Base-by-base conservation (phyloP, 2,329 filamentous ascomycete species). In the Neonectria neomacrospora region DNA sequence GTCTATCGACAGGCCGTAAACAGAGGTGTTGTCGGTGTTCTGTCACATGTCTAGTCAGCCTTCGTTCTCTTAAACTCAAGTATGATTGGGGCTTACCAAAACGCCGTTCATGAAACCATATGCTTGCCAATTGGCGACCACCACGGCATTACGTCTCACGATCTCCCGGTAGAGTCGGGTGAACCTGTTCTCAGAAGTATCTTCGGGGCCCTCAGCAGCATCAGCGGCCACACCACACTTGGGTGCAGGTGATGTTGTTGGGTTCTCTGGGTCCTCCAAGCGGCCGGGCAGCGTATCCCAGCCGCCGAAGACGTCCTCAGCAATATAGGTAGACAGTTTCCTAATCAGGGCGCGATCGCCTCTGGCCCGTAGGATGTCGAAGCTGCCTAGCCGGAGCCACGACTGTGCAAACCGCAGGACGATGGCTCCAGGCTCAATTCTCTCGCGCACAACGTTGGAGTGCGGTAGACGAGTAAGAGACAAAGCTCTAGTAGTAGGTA, bases 51-150 rank as follows among this genome's bases (percentile, higher is more conserved):
- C 20, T 11, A 20, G 56, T 79, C 51, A 78, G 71, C 34, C 20
- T 28, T 22, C 18, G 22, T 42, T 14, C n/a, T 10, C 39, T 8
- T 12, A 34, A 34, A 20, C 8, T n/a, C 4, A 4, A 18, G 11
- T 26, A 50, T 14, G 6, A 2, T 32, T 41, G 30, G 5, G 34
- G 67, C 75, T 66, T 68, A 80, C 79, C 61, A 99, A 83, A 4
- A 99, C 96, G 48, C 96, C 96, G 73, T 99, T 99, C 86, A 97
- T 98, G 81, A 99, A 99, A n/a, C 93, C 96, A 74, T 98, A 98
- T 0, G 93, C 94, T 81, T 99, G 96, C 95, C 96, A 98, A 69
- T 91, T 87, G 11, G 96, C 96, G 2, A 98, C 94, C 0, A 92
- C 96, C 62, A 86, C 84, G 1, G 96, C 96, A 75, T 97, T 99